Evolutionary conservation across 371 early-diverging fungal species (phyloP).

Genomic region (Mucor saturninus): DNA sequence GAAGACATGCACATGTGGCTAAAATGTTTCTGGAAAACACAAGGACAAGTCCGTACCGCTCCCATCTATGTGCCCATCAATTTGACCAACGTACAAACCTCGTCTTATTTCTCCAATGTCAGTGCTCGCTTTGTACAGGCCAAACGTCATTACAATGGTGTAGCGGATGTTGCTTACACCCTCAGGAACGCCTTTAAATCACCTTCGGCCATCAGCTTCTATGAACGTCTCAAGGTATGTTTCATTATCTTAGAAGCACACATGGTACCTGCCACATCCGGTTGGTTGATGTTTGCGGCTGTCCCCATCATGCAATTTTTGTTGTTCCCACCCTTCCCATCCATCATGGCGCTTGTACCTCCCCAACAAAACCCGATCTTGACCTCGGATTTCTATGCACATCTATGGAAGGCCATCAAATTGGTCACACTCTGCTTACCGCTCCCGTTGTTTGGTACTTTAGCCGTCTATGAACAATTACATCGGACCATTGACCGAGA

Average conservation of each 20-base stretch:
- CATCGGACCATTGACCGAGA: constrained; percentile 54
- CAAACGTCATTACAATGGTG: constrained; percentile 70
- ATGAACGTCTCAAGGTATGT: constrained; percentile 48
- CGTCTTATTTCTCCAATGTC: constrained; percentile 60
- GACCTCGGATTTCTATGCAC: constrained; percentile 47
- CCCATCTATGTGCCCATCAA: constrained; percentile 80
- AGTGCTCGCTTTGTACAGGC: constrained; percentile 75
- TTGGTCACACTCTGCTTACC: constrained; percentile 54
- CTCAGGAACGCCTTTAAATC: constrained; percentile 45
- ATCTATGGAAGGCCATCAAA: constrained; percentile 49
- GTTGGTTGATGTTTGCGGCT: constrained; percentile 66
- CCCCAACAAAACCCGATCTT: constrained; percentile 49
- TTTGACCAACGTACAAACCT: constrained; percentile 72
- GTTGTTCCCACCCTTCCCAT: constrained; percentile 45
- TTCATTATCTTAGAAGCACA: constrained; percentile 58
- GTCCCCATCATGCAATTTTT: constrained; percentile 58
- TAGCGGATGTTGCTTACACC: constrained; percentile 64
- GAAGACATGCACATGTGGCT: constrained; percentile 90
- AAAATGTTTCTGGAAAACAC: constrained; percentile 78
- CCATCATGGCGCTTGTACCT: constrained; percentile 34
- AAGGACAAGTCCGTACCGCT: constrained; percentile 66
- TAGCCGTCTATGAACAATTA: constrained; percentile 55
- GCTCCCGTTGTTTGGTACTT: constrained; percentile 51
- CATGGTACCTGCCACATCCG: constrained; percentile 58
- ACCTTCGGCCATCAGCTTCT: constrained; percentile 30